phyloP scores from a whole-genome alignment of 2,329 filamentous ascomycete genomes.

The Aspergillus melleus region DNA sequence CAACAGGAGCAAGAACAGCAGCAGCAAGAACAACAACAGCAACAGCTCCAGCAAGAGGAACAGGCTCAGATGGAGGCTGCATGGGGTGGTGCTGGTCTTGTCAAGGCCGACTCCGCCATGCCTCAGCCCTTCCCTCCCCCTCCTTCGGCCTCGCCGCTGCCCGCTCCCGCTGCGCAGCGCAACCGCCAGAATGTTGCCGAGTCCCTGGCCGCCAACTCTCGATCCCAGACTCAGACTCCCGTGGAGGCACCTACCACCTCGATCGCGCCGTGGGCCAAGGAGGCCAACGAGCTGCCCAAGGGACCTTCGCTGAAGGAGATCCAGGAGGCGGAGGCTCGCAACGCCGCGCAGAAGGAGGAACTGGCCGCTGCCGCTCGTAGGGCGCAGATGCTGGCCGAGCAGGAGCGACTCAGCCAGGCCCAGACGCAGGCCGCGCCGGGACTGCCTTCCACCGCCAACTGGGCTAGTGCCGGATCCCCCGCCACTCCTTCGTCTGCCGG shows the following conservation, averaged over 20 bases:
- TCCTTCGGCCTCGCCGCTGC: conserved; percentile 76
- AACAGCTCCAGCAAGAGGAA: conserved; percentile 32
- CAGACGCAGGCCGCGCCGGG: conserved; percentile 70
- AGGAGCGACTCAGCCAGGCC: conserved; percentile 69
- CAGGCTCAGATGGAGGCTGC: conserved; percentile 50
- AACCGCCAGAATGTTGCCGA: conserved; percentile 82
- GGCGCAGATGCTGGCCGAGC: conserved; percentile 67
- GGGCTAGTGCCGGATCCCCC: conserved; percentile 75
- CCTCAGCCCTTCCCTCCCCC: conserved; percentile 69
- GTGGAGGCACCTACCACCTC: conserved; percentile 68
- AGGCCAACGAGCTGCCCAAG: conserved; percentile 69
- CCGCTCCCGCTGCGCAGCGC: conserved; percentile 84
- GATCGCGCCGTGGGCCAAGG: conserved; percentile 92
- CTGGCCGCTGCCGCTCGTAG: conserved; percentile 74
- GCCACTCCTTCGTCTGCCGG: conserved; percentile 56
- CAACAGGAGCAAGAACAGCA: conserved; percentile 33
- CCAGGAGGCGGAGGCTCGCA: conserved; percentile 90
- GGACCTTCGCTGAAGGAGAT: conserved; percentile 95
- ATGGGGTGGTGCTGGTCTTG: conserved; percentile 49
- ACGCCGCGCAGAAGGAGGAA: conserved; percentile 86
- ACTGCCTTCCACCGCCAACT: conserved; percentile 83
- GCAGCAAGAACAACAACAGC: conserved; percentile 31
- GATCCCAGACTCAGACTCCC: conserved; percentile 77
- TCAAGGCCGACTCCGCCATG: conserved; percentile 63
- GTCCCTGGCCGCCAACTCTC: conserved; percentile 60